Conservation (phyloP, 208 protist genomes). For the Leishmania amazonensis region DNA sequence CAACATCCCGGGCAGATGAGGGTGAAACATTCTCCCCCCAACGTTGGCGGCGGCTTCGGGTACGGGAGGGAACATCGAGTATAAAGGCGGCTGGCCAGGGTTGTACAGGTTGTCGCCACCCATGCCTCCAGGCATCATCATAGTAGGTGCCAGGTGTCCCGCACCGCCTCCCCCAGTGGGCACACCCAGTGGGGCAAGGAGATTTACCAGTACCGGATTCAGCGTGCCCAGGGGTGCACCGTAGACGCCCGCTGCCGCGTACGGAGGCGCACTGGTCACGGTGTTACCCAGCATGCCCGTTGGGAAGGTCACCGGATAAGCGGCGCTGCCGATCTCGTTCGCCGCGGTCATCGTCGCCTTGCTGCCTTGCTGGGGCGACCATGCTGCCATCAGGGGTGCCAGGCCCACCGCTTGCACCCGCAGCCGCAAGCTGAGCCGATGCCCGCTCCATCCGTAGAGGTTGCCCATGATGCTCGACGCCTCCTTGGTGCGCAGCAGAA, state of each 20-base stretch:
- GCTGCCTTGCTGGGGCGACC: not conserved
- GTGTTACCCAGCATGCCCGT: not conserved
- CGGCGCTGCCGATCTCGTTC: not conserved
- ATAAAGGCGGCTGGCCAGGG: constrained; percentile 1
- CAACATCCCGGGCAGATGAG: not conserved
- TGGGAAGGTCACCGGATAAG: constrained; percentile 16
- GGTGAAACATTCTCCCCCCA: not conserved
- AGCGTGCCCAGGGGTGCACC: constrained; percentile 12
- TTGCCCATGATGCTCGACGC: constrained; percentile 25
- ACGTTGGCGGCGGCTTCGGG: not conserved
- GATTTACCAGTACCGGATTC: constrained; percentile 20
- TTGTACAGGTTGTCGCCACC: not conserved
- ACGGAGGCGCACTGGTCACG: not conserved
- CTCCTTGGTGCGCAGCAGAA: constrained; percentile 23
- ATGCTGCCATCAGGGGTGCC: constrained; percentile 8
- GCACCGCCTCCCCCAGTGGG: not conserved
- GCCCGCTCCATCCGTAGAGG: constrained; percentile 28
- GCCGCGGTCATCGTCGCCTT: not conserved
- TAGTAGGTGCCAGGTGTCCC: not conserved
- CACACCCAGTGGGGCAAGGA: constrained; percentile 21
- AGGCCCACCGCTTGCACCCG: constrained; percentile 32
- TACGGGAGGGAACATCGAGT: not conserved
- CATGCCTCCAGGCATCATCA: constrained; percentile 5
- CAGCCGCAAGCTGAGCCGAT: constrained; percentile 34
- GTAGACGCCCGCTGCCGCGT: constrained; percentile 3